phyloP scores from a whole-genome alignment of 2,329 filamentous ascomycete species.

The Elsinoe fawcettii region DNA sequence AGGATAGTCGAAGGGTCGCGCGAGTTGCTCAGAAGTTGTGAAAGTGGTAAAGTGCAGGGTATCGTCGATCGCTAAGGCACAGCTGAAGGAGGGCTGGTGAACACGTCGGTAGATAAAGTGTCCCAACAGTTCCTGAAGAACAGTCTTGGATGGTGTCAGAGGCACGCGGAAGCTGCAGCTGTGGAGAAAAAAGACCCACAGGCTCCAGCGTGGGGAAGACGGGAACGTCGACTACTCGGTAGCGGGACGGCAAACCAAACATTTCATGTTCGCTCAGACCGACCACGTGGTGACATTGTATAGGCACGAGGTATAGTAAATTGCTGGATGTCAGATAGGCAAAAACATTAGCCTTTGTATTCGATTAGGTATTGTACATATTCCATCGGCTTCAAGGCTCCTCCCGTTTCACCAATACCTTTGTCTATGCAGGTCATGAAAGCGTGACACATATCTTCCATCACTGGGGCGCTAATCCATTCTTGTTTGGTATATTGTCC shows the following conservation, averaged over 20 bases:
- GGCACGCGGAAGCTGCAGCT: not conserved
- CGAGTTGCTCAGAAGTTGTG: not conserved
- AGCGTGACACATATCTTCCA: not conserved
- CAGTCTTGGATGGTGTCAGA: constrained; percentile 2
- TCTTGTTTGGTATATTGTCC: constrained; percentile 12
- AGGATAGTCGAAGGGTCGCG: not conserved
- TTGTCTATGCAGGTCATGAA: not conserved
- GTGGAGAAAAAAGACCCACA: constrained; percentile 2
- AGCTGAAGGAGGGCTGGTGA: not conserved
- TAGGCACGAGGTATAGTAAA: too few species aligned
- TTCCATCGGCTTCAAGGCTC: not conserved
- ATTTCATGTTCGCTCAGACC: not conserved
- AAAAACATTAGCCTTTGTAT: not conserved
- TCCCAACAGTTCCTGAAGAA: not conserved
- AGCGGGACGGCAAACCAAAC: constrained; percentile 6
- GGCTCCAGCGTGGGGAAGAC: constrained; percentile 1
- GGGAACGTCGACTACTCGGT: not conserved
- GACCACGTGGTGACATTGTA: not conserved
- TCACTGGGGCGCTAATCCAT: not conserved
- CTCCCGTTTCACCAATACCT: not conserved
- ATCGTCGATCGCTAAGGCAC: too few species aligned
- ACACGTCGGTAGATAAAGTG: not conserved
- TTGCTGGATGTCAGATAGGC: not conserved
- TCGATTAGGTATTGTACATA: constrained; percentile 7
- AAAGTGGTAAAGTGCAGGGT: not conserved